Conservation (phyloP, 768 basidiomycete species). For the Podaxis rugospora region DNA sequence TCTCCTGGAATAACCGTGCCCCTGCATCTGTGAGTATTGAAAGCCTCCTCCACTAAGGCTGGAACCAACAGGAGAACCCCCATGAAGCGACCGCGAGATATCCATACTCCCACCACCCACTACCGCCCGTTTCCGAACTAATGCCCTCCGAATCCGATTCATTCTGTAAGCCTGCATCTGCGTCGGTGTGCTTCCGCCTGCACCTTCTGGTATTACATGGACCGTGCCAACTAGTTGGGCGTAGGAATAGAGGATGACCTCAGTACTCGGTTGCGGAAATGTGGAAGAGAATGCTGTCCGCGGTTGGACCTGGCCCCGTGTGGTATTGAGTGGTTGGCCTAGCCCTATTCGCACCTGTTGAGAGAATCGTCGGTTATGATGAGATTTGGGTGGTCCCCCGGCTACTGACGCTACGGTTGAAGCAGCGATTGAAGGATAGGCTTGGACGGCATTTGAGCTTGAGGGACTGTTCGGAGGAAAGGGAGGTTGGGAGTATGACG, state of each 20-base stretch:
- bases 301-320: slow-evolving; percentile 18
- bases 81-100: slow-evolving; percentile 45
- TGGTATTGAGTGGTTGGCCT: slow-evolving; percentile 36
- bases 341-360: slow-evolving; percentile 35
- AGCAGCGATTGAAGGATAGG: slow-evolving; percentile 20
- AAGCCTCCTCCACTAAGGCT: neutral
- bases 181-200: slow-evolving; percentile 30
- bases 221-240: slow-evolving; percentile 74
- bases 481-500: slow-evolving; percentile 20
- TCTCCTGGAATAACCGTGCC: neutral
- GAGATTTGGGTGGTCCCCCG: neutral
- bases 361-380: slow-evolving; percentile 12
- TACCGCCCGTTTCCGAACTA: slow-evolving; percentile 36
- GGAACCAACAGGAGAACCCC: neutral
- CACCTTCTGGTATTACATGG: slow-evolving; percentile 41
- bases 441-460: slow-evolving; percentile 26
- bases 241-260: slow-evolving; percentile 81
- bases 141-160: slow-evolving; percentile 40
- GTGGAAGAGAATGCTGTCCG: slow-evolving; percentile 40
- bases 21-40: neutral
- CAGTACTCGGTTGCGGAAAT: slow-evolving; percentile 47
- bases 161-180: slow-evolving; percentile 43
- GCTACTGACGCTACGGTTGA: neutral
- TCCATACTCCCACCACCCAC: slow-evolving; percentile 81
- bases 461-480: slow-evolving; percentile 25